Evolutionary conservation across 2,329 filamentous ascomycete species (phyloP).

Genomic region (Chrysosporium queenslandicum): DNA sequence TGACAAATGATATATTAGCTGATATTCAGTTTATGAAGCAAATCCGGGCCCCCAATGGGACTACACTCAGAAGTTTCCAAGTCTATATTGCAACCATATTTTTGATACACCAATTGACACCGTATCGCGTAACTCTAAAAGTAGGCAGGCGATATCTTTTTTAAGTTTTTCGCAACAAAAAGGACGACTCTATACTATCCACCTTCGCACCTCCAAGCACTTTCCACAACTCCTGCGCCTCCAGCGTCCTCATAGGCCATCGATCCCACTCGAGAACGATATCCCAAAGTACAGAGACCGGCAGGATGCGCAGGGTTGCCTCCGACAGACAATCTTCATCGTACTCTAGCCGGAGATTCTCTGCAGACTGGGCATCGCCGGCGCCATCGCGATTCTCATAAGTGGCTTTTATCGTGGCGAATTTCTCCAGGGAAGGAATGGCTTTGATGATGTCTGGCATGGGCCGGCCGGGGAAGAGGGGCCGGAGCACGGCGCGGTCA

Average conservation of each 20-base stretch:
- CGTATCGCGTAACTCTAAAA: too few relatives aligned
- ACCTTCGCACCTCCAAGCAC: slow-evolving; percentile 10
- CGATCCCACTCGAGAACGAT: slow-evolving; percentile 31
- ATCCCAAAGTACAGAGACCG: slow-evolving; percentile 27
- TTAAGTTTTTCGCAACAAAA: not conserved
- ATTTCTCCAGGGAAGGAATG: slow-evolving; percentile 27
- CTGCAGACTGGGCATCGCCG: not conserved
- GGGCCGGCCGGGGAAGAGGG: slow-evolving; percentile 25
- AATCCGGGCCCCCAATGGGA: too few relatives aligned
- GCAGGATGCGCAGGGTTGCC: slow-evolving; percentile 24
- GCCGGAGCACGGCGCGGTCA: slow-evolving; percentile 21
- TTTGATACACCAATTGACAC: too few relatives aligned
- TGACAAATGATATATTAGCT: too few relatives aligned
- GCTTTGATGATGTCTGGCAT: slow-evolving; percentile 26
- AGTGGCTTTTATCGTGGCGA: slow-evolving; percentile 17
- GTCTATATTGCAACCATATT: too few relatives aligned
- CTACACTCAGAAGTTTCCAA: too few relatives aligned
- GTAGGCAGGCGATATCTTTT: too few relatives aligned
- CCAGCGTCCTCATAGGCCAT: slow-evolving; percentile 20
- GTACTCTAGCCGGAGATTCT: slow-evolving; percentile 12
- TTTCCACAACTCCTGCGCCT: slow-evolving; percentile 14
- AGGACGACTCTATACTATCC: slow-evolving; percentile 5
- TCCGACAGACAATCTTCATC: slow-evolving; percentile 19
- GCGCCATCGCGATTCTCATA: not conserved
- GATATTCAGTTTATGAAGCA: too few relatives aligned